phyloP scores from a whole-genome alignment of 257 asterid genomes.

The Salvia hispanica region DNA sequence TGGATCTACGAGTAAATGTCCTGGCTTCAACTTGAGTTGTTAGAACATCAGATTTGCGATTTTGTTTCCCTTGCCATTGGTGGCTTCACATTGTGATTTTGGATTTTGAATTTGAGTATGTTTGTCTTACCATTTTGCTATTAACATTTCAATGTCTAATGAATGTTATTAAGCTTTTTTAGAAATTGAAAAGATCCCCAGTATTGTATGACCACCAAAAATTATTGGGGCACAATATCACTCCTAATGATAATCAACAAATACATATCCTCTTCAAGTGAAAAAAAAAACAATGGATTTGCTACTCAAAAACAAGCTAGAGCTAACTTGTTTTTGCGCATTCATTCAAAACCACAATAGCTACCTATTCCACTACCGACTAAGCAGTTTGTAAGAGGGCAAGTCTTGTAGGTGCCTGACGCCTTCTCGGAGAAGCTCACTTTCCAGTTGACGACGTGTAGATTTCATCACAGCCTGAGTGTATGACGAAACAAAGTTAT shows the following conservation, averaged over 20 bases:
- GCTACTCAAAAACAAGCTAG: background rate
- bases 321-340: background rate
- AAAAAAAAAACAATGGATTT: background rate
- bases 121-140: background rate
- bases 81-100: constrained; percentile 12
- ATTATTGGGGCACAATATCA: background rate
- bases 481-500: background rate
- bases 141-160: background rate
- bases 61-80: background rate
- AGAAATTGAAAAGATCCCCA: background rate
- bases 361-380: constrained; percentile 43
- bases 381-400: constrained; percentile 79
- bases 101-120: background rate
- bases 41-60: too few relatives aligned
- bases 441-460: constrained; percentile 90
- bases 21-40: too few relatives aligned
- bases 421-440: constrained; percentile 80
- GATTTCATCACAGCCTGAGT: constrained; percentile 92
- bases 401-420: constrained; percentile 73
- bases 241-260: background rate
- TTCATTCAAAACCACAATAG: constrained; percentile 7
- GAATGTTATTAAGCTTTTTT: background rate
- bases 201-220: too few relatives aligned
- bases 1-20: constrained; percentile 78
- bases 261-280: constrained; percentile 19